phyloP scores from a whole-genome alignment of 345 rosid species.

The Noccaea bulbosa region DNA sequence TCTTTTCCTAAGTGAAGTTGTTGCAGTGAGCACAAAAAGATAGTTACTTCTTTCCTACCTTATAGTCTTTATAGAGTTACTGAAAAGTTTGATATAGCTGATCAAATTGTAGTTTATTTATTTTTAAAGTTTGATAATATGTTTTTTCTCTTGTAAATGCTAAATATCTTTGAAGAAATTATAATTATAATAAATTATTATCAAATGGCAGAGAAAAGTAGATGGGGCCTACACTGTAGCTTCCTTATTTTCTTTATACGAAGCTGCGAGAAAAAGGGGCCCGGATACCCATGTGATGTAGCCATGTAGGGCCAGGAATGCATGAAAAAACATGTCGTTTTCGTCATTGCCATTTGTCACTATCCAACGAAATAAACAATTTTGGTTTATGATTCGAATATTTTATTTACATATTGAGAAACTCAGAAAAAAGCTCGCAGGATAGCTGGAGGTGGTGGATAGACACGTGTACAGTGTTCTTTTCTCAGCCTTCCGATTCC shows the following conservation, averaged over 20 bases:
- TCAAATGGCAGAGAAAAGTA: slow-evolving; percentile 28
- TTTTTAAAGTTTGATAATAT: neutral
- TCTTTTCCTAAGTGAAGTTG: neutral
- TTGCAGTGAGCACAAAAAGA: neutral
- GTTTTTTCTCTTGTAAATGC: neutral
- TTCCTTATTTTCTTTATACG: slow-evolving; percentile 34
- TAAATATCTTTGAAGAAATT: neutral
- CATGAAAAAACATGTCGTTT: slow-evolving; percentile 36
- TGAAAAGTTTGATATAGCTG: neutral
- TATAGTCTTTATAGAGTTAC: neutral
- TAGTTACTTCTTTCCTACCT: neutral
- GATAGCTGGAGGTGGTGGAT: slow-evolving; percentile 28
- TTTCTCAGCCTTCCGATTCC: slow-evolving; percentile 33
- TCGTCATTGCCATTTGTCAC: slow-evolving; percentile 41
- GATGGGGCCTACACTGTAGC: slow-evolving; percentile 35
- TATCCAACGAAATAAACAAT: neutral
- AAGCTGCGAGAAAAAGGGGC: slow-evolving; percentile 22
- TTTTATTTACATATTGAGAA: neutral
- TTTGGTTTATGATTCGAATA: neutral
- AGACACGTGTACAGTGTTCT: slow-evolving; percentile 33
- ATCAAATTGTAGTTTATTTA: neutral
- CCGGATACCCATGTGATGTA: slow-evolving; percentile 33
- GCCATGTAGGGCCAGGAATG: slow-evolving; percentile 32
- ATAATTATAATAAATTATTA: neutral
- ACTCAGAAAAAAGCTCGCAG: slow-evolving; percentile 1